Conservation (phyloP, 2,329 filamentous ascomycete genomes). For the Rachicladosporium sp. region DNA sequence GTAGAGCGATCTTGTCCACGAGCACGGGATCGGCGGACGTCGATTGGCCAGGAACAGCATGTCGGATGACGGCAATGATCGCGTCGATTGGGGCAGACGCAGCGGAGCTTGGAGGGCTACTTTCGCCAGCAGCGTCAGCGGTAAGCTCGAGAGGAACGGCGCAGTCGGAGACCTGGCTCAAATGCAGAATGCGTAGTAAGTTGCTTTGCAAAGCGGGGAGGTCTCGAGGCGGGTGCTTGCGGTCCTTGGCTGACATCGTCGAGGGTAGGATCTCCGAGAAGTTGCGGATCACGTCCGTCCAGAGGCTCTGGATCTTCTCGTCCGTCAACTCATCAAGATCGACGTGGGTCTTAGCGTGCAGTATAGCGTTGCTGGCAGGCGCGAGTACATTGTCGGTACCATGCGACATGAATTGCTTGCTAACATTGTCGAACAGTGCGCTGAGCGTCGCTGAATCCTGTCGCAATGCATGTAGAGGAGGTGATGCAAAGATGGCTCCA, state of each 20-base stretch:
- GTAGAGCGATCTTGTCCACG: slow-evolving; percentile 66
- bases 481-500: slow-evolving; percentile 74
- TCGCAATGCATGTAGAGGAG: slow-evolving; percentile 76
- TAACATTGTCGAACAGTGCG: slow-evolving; percentile 76
- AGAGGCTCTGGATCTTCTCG: slow-evolving; percentile 65
- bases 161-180: slow-evolving; percentile 48
- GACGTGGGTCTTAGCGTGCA: slow-evolving; percentile 76
- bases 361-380: slow-evolving; percentile 69
- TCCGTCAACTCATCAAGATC: slow-evolving; percentile 80
- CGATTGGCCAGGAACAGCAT: slow-evolving; percentile 55
- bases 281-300: slow-evolving; percentile 70
- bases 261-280: slow-evolving; percentile 55
- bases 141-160: slow-evolving; percentile 56
- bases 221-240: slow-evolving; percentile 5
- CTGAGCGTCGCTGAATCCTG: slow-evolving; percentile 74
- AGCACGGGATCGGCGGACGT: slow-evolving; percentile 52
- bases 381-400: slow-evolving; percentile 73
- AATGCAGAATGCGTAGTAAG: slow-evolving; percentile 18
- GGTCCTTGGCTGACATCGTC: slow-evolving; percentile 49
- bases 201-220: slow-evolving; percentile 21
- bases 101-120: slow-evolving; percentile 15
- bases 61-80: slow-evolving; percentile 58
- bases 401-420: slow-evolving; percentile 88
- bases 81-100: slow-evolving; percentile 45
- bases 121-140: slow-evolving; percentile 24